Conservation (phyloP, 306 rosid genomes). For the Notholithocarpus densiflorus region DNA sequence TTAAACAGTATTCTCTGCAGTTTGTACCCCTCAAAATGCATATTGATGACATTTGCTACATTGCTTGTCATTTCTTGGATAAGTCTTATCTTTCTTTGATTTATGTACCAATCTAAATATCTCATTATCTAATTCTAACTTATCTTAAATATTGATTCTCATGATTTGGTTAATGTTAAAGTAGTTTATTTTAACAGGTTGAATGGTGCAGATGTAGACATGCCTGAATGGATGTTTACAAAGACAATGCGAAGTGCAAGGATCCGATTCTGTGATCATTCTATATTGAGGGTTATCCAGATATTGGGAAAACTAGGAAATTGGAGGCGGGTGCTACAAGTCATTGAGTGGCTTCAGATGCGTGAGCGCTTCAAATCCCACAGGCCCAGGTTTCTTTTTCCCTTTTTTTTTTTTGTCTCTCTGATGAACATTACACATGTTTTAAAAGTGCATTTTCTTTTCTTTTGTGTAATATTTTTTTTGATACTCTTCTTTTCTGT, state of each 20-base stretch:
- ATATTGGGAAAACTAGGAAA: constrained; percentile 78
- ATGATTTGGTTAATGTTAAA: constrained; percentile 23
- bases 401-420: constrained; percentile 14
- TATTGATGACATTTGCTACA: constrained; percentile 5
- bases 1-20: not conserved
- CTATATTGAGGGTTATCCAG: constrained; percentile 77
- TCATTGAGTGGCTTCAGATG: constrained; percentile 94
- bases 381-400: constrained; percentile 54
- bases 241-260: constrained; percentile 87
- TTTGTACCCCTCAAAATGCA: constrained; percentile 4
- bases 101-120: constrained; percentile 11
- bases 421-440: not conserved
- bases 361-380: constrained; percentile 79
- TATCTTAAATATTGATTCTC: constrained; percentile 7
- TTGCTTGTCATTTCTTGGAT: constrained; percentile 3
- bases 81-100: constrained; percentile 6
- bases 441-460: not conserved
- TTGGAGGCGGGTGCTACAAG: constrained; percentile 88
- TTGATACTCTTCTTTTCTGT: not conserved
- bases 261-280: constrained; percentile 76
- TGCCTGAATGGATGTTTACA: constrained; percentile 91
- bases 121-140: constrained; percentile 9
- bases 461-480: not conserved
- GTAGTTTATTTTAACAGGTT: constrained; percentile 53
- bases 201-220: constrained; percentile 85